Conservation (phyloP, 2,329 filamentous ascomycete species). For the Lachnellula willkommii region DNA sequence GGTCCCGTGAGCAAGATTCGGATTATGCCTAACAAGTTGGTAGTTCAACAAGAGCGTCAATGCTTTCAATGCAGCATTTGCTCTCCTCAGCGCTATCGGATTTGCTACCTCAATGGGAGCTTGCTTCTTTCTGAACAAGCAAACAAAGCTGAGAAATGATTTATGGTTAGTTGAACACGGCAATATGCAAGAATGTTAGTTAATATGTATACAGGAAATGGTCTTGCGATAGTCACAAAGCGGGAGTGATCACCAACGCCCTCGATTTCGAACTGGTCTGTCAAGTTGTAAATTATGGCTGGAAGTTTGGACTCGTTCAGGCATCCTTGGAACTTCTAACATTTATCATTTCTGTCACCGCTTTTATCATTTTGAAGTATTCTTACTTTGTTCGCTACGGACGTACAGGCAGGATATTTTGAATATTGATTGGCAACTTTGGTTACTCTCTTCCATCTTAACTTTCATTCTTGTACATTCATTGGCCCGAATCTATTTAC, state of each 20-base stretch:
- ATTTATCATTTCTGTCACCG: constrained; percentile 15
- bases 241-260: constrained; percentile 11
- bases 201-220: constrained; percentile 15
- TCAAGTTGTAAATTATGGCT: constrained; percentile 15
- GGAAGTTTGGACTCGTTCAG: constrained; percentile 21
- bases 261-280: constrained; percentile 20
- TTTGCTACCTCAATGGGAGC: constrained; percentile 19
- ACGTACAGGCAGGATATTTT: constrained; percentile 13
- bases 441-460: neutral
- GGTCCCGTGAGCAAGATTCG: neutral
- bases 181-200: neutral
- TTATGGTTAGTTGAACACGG: constrained; percentile 12
- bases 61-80: constrained; percentile 16
- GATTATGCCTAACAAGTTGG: constrained; percentile 7
- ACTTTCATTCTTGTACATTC: constrained; percentile 4
- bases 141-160: constrained; percentile 11
- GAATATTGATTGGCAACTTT: neutral
- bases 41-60: constrained; percentile 18
- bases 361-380: constrained; percentile 17
- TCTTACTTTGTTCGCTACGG: constrained; percentile 15
- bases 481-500: neutral
- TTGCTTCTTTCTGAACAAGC: constrained; percentile 15
- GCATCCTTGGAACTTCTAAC: constrained; percentile 21
- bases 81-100: constrained; percentile 14
- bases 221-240: constrained; percentile 17